Percentiles rank a stretch among this genome's conserved stretches.
These are phyloP conservation scores for Cucurbita argyrosperma DNA, from an alignment of 306 rosid species.

Conservation along the genomic window DNA sequence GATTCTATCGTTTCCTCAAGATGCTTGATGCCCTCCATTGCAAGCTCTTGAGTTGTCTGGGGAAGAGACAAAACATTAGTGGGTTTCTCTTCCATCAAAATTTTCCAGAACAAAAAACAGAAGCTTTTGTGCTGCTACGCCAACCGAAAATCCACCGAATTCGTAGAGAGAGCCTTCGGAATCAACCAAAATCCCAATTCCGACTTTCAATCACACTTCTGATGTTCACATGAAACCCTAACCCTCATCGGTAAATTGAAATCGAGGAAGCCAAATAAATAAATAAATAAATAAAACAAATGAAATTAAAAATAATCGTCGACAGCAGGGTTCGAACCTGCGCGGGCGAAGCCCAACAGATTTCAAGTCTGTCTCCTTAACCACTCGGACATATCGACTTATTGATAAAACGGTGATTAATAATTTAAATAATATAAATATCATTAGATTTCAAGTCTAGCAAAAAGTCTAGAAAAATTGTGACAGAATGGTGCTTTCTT, in stretches of 20 bases:
- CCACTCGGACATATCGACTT: constrained; percentile 14
- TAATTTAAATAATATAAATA: no score
- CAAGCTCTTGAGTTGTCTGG: constrained; percentile 63
- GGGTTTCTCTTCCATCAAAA: constrained; percentile 39
- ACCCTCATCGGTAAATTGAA: neutral
- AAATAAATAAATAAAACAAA: neutral
- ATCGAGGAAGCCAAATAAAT: neutral
- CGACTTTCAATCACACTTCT: neutral
- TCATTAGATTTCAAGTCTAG: neutral
- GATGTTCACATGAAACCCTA: neutral
- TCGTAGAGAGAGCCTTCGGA: neutral
- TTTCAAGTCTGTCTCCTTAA: constrained; percentile 20
- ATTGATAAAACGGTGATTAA: no score
- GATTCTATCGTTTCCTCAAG: constrained; percentile 70
- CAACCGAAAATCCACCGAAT: neutral
- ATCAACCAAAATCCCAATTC: neutral
- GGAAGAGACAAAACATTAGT: constrained; percentile 14
- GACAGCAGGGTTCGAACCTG: constrained; percentile 18
- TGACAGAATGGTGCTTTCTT: no score
- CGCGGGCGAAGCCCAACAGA: constrained; percentile 19
- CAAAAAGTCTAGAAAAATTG: neutral
- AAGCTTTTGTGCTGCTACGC: neutral
- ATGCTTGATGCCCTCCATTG: constrained; percentile 71
- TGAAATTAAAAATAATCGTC: neutral
- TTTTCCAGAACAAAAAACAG: neutral